These are phyloP conservation scores for Blastomyces gilchristii DNA, from an alignment of 2,329 filamentous ascomycete genomes.

Conservation along the genomic window DNA sequence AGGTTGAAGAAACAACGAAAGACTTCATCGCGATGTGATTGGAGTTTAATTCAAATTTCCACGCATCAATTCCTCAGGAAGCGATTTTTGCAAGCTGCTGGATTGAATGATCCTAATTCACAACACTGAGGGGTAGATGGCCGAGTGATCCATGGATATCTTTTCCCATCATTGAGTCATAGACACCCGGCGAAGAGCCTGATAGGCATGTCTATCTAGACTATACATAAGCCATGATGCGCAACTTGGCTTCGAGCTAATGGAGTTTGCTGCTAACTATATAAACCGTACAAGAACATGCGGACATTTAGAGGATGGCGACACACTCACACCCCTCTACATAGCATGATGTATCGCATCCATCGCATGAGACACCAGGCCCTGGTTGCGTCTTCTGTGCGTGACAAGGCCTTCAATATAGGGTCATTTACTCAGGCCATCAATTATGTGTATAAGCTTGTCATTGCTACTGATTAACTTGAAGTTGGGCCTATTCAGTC, in stretches of 20 bases:
- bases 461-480: not conserved
- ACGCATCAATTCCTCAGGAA: too few relatives aligned
- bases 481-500: not conserved
- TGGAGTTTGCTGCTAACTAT: not conserved
- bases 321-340: not conserved
- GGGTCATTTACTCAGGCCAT: not conserved
- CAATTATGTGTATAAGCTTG: not conserved
- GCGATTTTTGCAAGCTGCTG: too few relatives aligned
- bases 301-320: not conserved
- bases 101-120: not conserved
- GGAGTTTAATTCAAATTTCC: too few relatives aligned
- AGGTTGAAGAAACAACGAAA: too few relatives aligned
- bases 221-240: not conserved
- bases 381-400: not conserved
- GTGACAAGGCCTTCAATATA: not conserved
- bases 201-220: not conserved
- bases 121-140: too few relatives aligned
- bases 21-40: too few relatives aligned
- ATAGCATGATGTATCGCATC: not conserved
- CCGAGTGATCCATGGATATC: too few relatives aligned
- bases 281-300: not conserved
- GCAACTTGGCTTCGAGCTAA: not conserved
- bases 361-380: too few relatives aligned
- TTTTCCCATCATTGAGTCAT: too few relatives aligned
- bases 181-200: too few relatives aligned